Base-by-base conservation (phyloP, 139 green algal species). In the Chlamydomonas sp. region DNA sequence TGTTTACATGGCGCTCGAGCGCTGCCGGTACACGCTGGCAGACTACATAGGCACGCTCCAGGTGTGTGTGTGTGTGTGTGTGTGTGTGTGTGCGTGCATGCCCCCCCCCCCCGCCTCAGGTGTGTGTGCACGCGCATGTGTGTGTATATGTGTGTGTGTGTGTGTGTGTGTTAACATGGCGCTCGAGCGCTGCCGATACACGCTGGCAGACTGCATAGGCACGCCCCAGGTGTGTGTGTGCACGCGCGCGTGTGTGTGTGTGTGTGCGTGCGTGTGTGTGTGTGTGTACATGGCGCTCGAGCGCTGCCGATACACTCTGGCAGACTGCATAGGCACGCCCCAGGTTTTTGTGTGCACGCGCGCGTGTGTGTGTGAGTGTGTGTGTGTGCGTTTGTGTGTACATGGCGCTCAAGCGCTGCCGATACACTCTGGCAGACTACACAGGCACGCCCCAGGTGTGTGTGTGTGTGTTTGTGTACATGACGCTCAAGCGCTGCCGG, bases 271-370 rank as follows among this genome's bases (percentile, higher is more conserved):
- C n/a, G n/a, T n/a, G n/a, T n/a, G 62, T 1, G 86, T 96, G 79
- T 99, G 99, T 79, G 84, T 97, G 31, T 99, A 98, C 80, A 79
- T 99, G 48, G 95, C 95, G 5, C 81, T 99, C 54, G 95, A 99
- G 75, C 78, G 81, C 10, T 99, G 95, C 69, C 54, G 65, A n/a
- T 39, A 62, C 48, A 75, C 77, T 1, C 65, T 79, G 29, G 34
- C 36, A 29, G 76, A 75, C 59, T 68, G 57, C 5, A 34, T 79
- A 37, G 59, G 59, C 31, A 43, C 59, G 22, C 59, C n/a, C n/a
- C n/a, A n/a, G n/a, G n/a, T n/a, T n/a, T n/a, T n/a, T n/a, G n/a
- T n/a, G n/a, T n/a, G n/a, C n/a, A n/a, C n/a, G n/a, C n/a, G n/a
- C n/a, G n/a, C n/a, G n/a, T n/a, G n/a, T n/a, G n/a, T n/a, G n/a